Conservation (phyloP, 805 yeast genomes). For the Wickerhamiella sergipiensis region DNA sequence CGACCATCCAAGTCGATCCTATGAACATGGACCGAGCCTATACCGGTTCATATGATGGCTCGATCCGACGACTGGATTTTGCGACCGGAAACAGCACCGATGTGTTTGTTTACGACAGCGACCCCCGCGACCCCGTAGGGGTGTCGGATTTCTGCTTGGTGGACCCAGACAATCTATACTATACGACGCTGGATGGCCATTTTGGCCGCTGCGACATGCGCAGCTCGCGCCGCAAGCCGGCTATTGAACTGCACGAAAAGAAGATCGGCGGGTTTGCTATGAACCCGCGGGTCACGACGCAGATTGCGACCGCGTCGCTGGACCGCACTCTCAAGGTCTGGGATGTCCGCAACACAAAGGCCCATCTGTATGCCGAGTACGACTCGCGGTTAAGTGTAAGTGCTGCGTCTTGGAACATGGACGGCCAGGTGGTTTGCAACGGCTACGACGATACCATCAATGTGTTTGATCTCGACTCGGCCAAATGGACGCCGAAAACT, state of each 20-base stretch:
- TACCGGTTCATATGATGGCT: slow-evolving; percentile 79
- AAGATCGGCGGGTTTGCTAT: slow-evolving; percentile 83
- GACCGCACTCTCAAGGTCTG: slow-evolving; percentile 76
- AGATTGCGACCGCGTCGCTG: slow-evolving; percentile 76
- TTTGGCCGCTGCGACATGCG: slow-evolving; percentile 66
- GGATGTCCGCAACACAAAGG: slow-evolving; percentile 48
- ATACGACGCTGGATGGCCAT: slow-evolving; percentile 70
- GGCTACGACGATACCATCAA: slow-evolving; percentile 83
- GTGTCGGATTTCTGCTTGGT: slow-evolving; percentile 60
- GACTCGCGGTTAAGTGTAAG: slow-evolving; percentile 69
- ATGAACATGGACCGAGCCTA: slow-evolving; percentile 40
- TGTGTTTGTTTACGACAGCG: slow-evolving; percentile 40
- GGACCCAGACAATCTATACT: slow-evolving; percentile 44
- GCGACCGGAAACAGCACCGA: slow-evolving; percentile 46
- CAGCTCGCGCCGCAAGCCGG: slow-evolving; percentile 22
- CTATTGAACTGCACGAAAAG: slow-evolving; percentile 57
- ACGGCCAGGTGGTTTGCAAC: slow-evolving; percentile 64
- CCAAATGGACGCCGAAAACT: slow-evolving; percentile 7
- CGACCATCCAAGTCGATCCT: slow-evolving; percentile 44
- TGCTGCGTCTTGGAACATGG: slow-evolving; percentile 67
- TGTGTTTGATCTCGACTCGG: slow-evolving; percentile 43
- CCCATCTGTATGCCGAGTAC: slow-evolving; percentile 40
- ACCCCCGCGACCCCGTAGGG: slow-evolving; percentile 37
- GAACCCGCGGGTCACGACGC: slow-evolving; percentile 52
- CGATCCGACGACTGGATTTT: slow-evolving; percentile 61